Evolutionary conservation across 805 yeast genomes (phyloP).

Genomic region (Zygosaccharomyces pseudorouxii): DNA sequence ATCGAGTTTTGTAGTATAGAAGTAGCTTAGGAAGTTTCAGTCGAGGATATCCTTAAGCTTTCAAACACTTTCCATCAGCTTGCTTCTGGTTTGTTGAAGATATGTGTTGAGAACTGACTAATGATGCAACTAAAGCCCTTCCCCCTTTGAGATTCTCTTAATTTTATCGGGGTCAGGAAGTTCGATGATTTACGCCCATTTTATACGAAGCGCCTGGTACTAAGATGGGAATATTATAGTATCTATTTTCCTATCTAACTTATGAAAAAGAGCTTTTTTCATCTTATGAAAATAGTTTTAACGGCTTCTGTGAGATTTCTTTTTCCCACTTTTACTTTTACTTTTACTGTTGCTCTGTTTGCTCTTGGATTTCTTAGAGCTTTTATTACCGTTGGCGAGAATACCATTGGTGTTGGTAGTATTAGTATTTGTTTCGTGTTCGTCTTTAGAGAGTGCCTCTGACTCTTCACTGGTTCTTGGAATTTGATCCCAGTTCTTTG

Average conservation of each 20-base stretch:
- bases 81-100: neutral
- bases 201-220: neutral
- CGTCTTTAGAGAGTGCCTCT: neutral
- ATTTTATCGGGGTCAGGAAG: neutral
- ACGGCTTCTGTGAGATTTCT: neutral
- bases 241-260: neutral
- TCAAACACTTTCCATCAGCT: neutral
- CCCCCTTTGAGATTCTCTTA: neutral
- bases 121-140: neutral
- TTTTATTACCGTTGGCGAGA: neutral
- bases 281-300: neutral
- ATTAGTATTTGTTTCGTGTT: neutral
- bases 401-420: neutral
- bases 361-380: neutral
- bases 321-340: neutral
- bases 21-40: neutral
- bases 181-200: neutral
- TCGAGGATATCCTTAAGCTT: neutral
- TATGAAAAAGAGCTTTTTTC: neutral
- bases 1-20: neutral
- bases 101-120: neutral
- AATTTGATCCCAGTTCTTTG: constrained; percentile 41
- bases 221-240: neutral
- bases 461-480: constrained; percentile 3
- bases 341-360: constrained; percentile 1